Base-by-base conservation (phyloP, 495 filamentous ascomycete species). In the Xylaria scruposa region DNA sequence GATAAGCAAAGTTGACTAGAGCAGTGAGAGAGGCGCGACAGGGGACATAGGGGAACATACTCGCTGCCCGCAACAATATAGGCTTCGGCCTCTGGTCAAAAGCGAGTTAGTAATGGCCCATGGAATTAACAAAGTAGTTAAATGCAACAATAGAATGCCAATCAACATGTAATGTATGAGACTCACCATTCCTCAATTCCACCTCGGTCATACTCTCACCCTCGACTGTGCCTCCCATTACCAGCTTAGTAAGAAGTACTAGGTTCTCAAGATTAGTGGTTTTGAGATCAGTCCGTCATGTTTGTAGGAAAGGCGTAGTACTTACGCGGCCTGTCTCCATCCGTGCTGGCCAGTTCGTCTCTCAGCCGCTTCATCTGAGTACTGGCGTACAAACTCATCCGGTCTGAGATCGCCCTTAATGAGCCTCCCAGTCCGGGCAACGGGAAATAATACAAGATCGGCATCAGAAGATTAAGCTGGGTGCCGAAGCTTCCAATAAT, bases 51-150 rank as follows among this genome's bases (percentile, higher is more conserved):
- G 4, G 44, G n/a, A 24, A 51, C 63, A 26, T 53, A 66, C 63
- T 88, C 86, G 36, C 80, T 83, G 3, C 87, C 87, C 0, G 86
- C 87, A 7, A 83, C 29, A 66, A 88, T 86, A 46, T 77, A 77
- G 33, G 70, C 8, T 70, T 72, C 73, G 15, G 80, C 79, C 31
- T 76, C 71, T 31, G 72, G 66, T 56, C 26, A 31, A 38, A 77
- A 21, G 71, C 64, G 77, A 65, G 58, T 80, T 72, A 62, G 38
- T 61, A 51, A 80, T 79, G 13, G 3, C 5, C 8, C 1, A 5
- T 10, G 26, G 26, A 46, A 26, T 19, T n/a, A 13, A 38, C 5
- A 12, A 4, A 24, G 36, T 26, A 53, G 12, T 26, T 15, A 6
- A 53, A 4, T 36, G 19, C 29, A 59, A 36, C 7, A 6, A 17